These are phyloP conservation scores for Gastrolobium bilobum DNA, from an alignment of 306 rosid species.

Conservation along the genomic window DNA sequence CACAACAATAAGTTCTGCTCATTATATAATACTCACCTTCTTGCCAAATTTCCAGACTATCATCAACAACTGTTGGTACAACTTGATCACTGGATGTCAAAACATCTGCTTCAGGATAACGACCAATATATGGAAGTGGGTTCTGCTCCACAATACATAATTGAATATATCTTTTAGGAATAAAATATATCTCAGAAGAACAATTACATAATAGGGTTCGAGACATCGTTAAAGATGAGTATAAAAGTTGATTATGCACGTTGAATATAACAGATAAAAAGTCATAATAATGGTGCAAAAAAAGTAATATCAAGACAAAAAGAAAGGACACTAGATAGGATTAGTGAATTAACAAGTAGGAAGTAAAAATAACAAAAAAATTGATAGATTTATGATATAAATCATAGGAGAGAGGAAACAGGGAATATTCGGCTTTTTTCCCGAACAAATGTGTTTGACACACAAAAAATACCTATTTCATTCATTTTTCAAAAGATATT, in stretches of 20 bases:
- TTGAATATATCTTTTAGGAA: conserved; percentile 39
- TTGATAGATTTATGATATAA: conserved; percentile 13
- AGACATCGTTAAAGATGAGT: conserved; percentile 28
- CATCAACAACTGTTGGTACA: conserved; percentile 89
- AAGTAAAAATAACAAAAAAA: conserved; percentile 17
- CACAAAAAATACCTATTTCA: no score
- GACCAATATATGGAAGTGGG: conserved; percentile 96
- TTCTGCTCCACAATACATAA: conserved; percentile 74
- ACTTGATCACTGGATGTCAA: conserved; percentile 97
- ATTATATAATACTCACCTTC: conserved; percentile 69
- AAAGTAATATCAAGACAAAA: not conserved
- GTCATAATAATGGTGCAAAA: not conserved
- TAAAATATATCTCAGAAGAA: conserved; percentile 38
- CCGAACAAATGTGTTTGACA: no score
- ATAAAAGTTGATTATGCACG: conserved; percentile 12
- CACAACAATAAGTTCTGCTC: conserved; percentile 13
- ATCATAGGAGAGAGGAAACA: conserved; percentile 3
- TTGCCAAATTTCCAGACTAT: conserved; percentile 83
- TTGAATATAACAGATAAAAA: conserved; percentile 2
- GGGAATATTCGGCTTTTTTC: not conserved
- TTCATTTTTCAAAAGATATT: no score
- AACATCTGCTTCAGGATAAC: conserved; percentile 91
- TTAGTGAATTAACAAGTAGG: conserved; percentile 22
- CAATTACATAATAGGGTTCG: conserved; percentile 13
- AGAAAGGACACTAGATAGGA: not conserved